Base-by-base conservation (phyloP, 345 rosid genomes). In the Adansonia digitata region DNA sequence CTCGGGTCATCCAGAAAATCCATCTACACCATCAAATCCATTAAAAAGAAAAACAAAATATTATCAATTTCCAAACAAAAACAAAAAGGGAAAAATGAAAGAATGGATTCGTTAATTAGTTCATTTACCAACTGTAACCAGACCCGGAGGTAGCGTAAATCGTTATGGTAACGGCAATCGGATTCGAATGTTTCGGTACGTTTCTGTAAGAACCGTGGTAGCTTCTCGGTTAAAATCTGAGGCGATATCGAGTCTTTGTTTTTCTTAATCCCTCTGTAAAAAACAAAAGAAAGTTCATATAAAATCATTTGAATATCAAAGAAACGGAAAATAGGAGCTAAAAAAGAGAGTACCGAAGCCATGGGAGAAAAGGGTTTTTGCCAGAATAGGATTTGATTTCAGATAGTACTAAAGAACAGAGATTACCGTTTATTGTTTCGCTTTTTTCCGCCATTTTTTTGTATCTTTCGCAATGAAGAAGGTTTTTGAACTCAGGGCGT, bases 1-100 rank as follows among this genome's bases (percentile, higher is more conserved):
- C 73, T 90, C 35, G 99, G 99, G 53, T 95, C 97, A 59, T 87
- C 97, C 72, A 93, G 90, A 78, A 85, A 91, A 82, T 95, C 98
- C 99, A 95, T 93, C 99, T 95, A 78, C 84, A 80, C 14, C n/a
- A 34, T 9, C 2, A 69, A 73, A 42, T 35, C 64, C 39, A 5
- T 2, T 3, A 24, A 74, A 57, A 65, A 13, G 45, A 1, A n/a
- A n/a, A n/a, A n/a, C n/a, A 79, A 66, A 29, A n/a, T n/a, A n/a
- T n/a, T n/a, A n/a, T n/a, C n/a, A n/a, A n/a, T n/a, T n/a, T n/a
- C 53, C 31, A 75, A 67, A 53, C 37, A 53, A 27, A 57, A 69
- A 37, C 9, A 10, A 46, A 67, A 31, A 69, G 14, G 15, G 20
- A 49, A 61, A 11, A 48, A 65, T 39, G 6, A 51, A 18, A n/a